Evolutionary conservation across 495 filamentous ascomycete species (phyloP).

Genomic region (Aspergillus campestris): DNA sequence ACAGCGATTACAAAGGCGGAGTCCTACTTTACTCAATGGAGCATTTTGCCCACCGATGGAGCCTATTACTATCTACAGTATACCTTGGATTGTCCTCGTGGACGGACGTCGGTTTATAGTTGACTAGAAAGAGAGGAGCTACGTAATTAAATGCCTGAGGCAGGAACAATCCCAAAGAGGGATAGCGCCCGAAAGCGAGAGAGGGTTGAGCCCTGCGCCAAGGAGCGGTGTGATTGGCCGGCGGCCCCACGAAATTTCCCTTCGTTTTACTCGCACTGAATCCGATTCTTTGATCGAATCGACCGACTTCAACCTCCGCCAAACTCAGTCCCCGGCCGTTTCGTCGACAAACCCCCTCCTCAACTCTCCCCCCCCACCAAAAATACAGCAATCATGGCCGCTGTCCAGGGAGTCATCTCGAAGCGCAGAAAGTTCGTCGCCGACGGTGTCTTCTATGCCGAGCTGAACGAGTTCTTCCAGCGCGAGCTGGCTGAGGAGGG

Average conservation of each 20-base stretch:
- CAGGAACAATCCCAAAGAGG: constrained; percentile 10
- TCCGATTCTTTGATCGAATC: too few species aligned
- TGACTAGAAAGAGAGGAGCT: too few species aligned
- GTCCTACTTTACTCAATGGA: too few species aligned
- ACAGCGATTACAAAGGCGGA: neutral
- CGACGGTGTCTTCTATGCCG: constrained; percentile 99
- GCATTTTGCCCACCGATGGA: too few species aligned
- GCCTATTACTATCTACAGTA: too few species aligned
- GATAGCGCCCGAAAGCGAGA: constrained; percentile 26
- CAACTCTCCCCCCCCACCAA: constrained; percentile 15
- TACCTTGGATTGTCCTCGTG: too few species aligned
- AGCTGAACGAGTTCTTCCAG: constrained; percentile 99
- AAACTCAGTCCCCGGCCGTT: constrained; percentile 24
- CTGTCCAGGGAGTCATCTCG: constrained; percentile 68
- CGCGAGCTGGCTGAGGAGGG: constrained; percentile 99
- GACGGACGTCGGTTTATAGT: too few species aligned
- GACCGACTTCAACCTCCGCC: constrained; percentile 6
- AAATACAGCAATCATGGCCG: constrained; percentile 51
- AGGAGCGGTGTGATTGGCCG: constrained; percentile 10
- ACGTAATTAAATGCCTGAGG: neutral
- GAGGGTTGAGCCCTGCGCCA: constrained; percentile 38
- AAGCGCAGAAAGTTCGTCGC: constrained; percentile 99
- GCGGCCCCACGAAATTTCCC: too few species aligned
- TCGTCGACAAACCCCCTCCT: constrained; percentile 31
- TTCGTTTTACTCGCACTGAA: too few species aligned